These are phyloP conservation scores for Trichoderma semiorbis DNA, from an alignment of 2,329 filamentous ascomycete genomes.

Conservation along the genomic window DNA sequence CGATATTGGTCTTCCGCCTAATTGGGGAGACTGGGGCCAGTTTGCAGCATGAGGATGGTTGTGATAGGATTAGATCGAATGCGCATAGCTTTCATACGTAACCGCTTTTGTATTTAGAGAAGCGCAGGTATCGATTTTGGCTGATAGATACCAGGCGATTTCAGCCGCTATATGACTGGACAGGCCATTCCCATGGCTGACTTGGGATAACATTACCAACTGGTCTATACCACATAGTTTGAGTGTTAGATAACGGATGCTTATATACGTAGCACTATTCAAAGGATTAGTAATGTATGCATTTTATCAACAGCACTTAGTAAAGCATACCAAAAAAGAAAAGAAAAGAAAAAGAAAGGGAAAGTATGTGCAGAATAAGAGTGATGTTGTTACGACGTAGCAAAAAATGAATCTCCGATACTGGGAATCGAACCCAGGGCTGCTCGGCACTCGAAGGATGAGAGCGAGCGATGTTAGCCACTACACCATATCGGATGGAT, in stretches of 20 bases:
- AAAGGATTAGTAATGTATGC: background rate
- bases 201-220: background rate
- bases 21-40: slow-evolving; percentile 47
- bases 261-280: background rate
- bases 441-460: slow-evolving; percentile 19
- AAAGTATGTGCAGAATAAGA: no score
- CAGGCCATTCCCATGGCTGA: background rate
- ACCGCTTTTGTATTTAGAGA: background rate
- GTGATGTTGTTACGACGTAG: background rate
- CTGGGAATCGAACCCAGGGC: slow-evolving; percentile 22
- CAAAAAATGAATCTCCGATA: slow-evolving; percentile 14
- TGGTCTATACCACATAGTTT: background rate
- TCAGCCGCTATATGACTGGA: background rate
- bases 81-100: background rate
- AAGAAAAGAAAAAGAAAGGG: no score
- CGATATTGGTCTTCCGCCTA: slow-evolving; percentile 51
- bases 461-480: slow-evolving; percentile 36
- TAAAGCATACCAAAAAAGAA: background rate
- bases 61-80: background rate
- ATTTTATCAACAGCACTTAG: background rate
- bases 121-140: background rate
- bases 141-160: background rate
- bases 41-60: slow-evolving; percentile 28
- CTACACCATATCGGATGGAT: slow-evolving; percentile 34
- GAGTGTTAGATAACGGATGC: background rate